Evolutionary conservation across 208 protist genomes (phyloP).

Genomic region (Zelonia costaricensis): DNA sequence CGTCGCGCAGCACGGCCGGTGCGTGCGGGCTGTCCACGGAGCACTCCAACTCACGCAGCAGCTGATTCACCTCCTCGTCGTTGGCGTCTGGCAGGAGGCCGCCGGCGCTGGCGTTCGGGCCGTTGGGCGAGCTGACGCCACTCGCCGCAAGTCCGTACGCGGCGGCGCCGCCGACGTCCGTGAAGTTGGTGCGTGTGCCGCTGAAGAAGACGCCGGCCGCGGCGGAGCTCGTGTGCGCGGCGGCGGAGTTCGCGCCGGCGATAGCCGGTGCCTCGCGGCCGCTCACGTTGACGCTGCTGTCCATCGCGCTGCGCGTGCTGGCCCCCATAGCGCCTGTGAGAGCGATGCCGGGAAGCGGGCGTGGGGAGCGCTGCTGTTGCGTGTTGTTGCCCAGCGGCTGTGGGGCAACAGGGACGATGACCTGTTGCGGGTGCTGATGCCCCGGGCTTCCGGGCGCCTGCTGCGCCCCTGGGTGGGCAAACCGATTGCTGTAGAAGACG

Average conservation of each 20-base stretch:
- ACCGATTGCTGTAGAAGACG: constrained; percentile 7
- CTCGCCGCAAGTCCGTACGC: constrained; percentile 24
- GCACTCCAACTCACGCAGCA: constrained; percentile 75
- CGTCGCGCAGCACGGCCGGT: constrained; percentile 70
- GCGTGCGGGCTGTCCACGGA: constrained; percentile 68
- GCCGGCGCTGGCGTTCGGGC: constrained; percentile 9
- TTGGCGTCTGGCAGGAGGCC: constrained; percentile 38
- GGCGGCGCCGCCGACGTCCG: constrained; percentile 31
- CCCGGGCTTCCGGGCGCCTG: neutral
- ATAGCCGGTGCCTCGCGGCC: constrained; percentile 35
- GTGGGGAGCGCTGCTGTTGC: constrained; percentile 17
- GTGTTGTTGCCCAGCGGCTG: constrained; percentile 3
- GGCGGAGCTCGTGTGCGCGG: constrained; percentile 31
- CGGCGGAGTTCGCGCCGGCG: constrained; percentile 34
- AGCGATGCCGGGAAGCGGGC: neutral
- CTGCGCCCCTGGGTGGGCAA: neutral
- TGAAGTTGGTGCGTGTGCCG: constrained; percentile 57
- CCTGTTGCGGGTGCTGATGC: constrained; percentile 1
- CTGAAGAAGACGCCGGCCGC: constrained; percentile 32
- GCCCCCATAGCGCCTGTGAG: neutral
- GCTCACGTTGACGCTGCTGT: neutral
- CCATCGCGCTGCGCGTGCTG: constrained; percentile 2
- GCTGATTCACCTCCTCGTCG: constrained; percentile 82
- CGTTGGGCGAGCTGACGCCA: constrained; percentile 23
- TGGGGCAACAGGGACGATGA: neutral